These are phyloP conservation scores for Pachyrhizus erosus DNA, from an alignment of 306 rosid species.

Conservation along the genomic window DNA sequence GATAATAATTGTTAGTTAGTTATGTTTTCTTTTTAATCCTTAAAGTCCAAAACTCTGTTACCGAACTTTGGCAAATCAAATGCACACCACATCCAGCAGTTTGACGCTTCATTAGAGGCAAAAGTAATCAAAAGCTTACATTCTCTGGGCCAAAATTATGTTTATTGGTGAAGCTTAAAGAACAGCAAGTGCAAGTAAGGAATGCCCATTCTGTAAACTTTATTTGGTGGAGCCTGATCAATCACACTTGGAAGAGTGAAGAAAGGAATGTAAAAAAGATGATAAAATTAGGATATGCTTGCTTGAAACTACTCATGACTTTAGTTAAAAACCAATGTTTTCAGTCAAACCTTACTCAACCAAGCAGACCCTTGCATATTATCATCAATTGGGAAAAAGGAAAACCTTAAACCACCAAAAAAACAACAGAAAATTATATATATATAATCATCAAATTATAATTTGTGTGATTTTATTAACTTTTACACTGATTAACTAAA, in stretches of 20 bases:
- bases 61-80: constrained; percentile 13
- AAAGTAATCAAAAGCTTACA: background rate
- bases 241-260: background rate
- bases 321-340: background rate
- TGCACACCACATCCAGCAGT: background rate
- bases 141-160: background rate
- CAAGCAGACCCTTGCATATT: background rate
- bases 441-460: no score
- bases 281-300: background rate
- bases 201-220: background rate
- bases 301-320: background rate
- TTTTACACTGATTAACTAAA: no score
- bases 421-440: background rate
- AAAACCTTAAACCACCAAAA: background rate
- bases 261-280: background rate
- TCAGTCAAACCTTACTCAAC: background rate
- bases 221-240: background rate
- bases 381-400: background rate
- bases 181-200: background rate
- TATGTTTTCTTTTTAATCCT: constrained; percentile 13
- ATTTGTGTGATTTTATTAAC: no score
- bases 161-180: background rate
- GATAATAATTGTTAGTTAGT: background rate
- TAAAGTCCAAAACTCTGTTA: background rate
- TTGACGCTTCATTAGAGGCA: background rate